Conservation (phyloP, 2,329 filamentous ascomycete genomes). For the Monosporascus sp. region DNA sequence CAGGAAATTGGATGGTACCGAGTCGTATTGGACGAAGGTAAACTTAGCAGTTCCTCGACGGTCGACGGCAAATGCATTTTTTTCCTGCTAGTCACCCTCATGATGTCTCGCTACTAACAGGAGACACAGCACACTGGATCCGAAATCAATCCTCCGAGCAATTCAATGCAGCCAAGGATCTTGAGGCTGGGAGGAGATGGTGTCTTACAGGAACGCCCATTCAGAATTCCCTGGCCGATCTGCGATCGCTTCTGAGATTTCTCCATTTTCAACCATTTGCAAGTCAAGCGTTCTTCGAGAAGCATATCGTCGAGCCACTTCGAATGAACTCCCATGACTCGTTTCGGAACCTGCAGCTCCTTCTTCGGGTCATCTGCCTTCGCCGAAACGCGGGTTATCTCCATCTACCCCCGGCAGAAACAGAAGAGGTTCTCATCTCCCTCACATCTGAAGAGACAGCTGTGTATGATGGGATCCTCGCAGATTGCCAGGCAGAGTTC, state of each 20-base stretch:
- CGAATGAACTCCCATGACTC: neutral
- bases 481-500: neutral
- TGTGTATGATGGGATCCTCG: neutral
- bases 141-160: neutral
- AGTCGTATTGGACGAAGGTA: constrained; percentile 2
- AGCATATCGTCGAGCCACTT: neutral
- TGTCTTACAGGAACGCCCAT: constrained; percentile 6
- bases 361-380: neutral
- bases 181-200: neutral
- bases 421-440: neutral
- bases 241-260: constrained; percentile 3
- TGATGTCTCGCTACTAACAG: neutral
- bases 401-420: neutral
- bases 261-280: constrained; percentile 4
- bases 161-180: neutral
- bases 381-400: neutral
- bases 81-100: too few relatives aligned
- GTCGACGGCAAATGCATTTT: too few relatives aligned
- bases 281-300: neutral
- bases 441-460: neutral
- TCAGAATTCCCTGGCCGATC: constrained; percentile 2
- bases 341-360: neutral
- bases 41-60: neutral
- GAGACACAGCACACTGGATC: constrained; percentile 5
- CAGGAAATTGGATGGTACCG: neutral